Conservation (phyloP, 768 basidiomycete genomes). For the Pleurotus citrinopileatus region DNA sequence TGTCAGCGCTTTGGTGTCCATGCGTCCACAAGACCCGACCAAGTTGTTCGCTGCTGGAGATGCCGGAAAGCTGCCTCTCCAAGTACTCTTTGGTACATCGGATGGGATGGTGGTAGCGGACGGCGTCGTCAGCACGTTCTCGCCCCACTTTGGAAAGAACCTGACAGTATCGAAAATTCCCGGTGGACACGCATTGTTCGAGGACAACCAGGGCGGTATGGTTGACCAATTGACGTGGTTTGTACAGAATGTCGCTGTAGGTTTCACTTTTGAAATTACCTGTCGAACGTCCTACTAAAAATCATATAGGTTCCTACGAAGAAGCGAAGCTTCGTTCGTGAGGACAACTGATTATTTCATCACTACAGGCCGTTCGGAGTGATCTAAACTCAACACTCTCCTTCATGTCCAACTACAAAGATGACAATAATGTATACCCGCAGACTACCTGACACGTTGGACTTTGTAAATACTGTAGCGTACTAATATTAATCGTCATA, state of each 20-base stretch:
- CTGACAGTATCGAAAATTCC: not conserved
- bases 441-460: no score
- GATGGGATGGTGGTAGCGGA: not conserved
- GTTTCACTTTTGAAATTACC: not conserved
- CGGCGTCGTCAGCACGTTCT: not conserved
- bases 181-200: conserved; percentile 30
- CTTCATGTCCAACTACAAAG: no score
- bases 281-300: no score
- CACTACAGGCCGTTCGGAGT: no score
- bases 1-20: conserved; percentile 17
- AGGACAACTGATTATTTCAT: no score
- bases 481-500: not conserved
- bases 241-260: not conserved
- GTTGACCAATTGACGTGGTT: conserved; percentile 14
- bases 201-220: conserved; percentile 27
- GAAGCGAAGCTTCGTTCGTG: no score
- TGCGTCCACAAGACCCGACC: conserved; percentile 23
- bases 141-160: not conserved
- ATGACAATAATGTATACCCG: no score
- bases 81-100: not conserved
- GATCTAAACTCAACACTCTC: no score
- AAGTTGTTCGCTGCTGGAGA: conserved; percentile 16
- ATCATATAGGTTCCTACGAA: no score
- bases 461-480: no score
- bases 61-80: not conserved